Evolutionary conservation across 345 rosid genomes (phyloP), one percentile per base, ranked within the genome.

Genomic region (Heritiera littoralis): DNA sequence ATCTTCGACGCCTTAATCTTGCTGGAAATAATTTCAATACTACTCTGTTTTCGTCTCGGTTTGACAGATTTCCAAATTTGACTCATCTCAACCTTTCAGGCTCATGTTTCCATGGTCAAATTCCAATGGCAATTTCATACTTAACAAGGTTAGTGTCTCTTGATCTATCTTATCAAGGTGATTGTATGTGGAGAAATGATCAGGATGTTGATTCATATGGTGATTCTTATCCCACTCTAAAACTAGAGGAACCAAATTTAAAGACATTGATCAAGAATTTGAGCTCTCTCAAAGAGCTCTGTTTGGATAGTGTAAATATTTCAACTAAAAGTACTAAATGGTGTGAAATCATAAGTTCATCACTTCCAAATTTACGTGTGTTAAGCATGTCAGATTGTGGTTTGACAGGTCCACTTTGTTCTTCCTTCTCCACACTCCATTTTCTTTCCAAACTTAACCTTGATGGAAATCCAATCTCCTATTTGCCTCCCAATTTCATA

Each of bases 231-330:
- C 6, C 5, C 28, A 2, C 15, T 14, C 41, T 72, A 0, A 52
- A 54, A 72, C n/a, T 72, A 54, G 64, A 72, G 30, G 55, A 54
- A 1, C 76, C 76, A 55, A 52, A 72, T 13, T 38, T 73, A 4
- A 17, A 73, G 32, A 55, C 76, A 73, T 18, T 73, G 0, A n/a
- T 55, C 32, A 54, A 55, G 49, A 73, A 73, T 30, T 13, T 71
- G 75, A 71, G 0, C 13, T 51, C 18, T 15, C 60, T 71, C 1
- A 71, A 0, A 0, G 28, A 23, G 28, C 28, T 23, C 28, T 23
- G 0, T 23, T 23, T 73, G 76, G 76, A 55, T 73, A 0, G 6
- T 8, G 76, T 73, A 11, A 1, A 56, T 35, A 73, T 73, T 40
- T 56, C 76, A 18, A 38, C 32, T 52, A 51, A 73, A 38, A 51